phyloP scores from a whole-genome alignment of 495 filamentous ascomycete species.

The Haplographium delicatum region DNA sequence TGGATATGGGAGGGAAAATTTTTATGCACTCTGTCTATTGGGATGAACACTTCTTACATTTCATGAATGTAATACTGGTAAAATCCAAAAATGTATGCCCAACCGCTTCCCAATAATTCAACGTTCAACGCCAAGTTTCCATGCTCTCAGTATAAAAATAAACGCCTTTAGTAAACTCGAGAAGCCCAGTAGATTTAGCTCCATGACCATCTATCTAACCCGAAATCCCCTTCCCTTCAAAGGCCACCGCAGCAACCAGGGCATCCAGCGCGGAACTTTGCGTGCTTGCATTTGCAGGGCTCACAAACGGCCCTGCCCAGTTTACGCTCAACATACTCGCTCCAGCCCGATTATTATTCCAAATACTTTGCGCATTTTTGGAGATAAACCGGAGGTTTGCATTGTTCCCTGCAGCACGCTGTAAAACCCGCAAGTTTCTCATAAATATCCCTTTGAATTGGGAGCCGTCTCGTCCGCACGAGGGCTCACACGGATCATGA shows the following conservation, averaged over 20 bases:
- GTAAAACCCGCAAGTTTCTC: conserved; percentile 58
- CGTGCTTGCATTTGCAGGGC: conserved; percentile 44
- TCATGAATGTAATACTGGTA: too few species aligned
- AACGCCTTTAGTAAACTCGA: too few species aligned
- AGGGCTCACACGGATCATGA: conserved; percentile 61
- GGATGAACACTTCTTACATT: too few species aligned
- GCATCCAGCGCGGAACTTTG: conserved; percentile 66
- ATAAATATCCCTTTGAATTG: conserved; percentile 83
- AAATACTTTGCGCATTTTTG: conserved; percentile 61
- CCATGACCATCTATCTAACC: too few species aligned
- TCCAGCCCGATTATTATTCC: conserved; percentile 52
- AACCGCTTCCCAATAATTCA: too few species aligned
- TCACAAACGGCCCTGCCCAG: conserved; percentile 53
- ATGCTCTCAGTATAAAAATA: too few species aligned
- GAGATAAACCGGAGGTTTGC: conserved; percentile 49
- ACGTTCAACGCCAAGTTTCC: too few species aligned
- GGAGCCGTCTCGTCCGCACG: conserved; percentile 53
- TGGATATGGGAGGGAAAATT: too few species aligned
- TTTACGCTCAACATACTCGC: conserved; percentile 46
- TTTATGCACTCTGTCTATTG: too few species aligned
- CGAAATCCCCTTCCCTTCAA: conserved; percentile 7
- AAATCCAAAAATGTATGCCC: too few species aligned
- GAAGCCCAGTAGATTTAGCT: too few species aligned
- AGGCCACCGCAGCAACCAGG: conserved; percentile 54
- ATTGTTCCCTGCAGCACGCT: conserved; percentile 45